phyloP scores from a whole-genome alignment of 108 stramenopile species.

The Seminavis robusta region DNA sequence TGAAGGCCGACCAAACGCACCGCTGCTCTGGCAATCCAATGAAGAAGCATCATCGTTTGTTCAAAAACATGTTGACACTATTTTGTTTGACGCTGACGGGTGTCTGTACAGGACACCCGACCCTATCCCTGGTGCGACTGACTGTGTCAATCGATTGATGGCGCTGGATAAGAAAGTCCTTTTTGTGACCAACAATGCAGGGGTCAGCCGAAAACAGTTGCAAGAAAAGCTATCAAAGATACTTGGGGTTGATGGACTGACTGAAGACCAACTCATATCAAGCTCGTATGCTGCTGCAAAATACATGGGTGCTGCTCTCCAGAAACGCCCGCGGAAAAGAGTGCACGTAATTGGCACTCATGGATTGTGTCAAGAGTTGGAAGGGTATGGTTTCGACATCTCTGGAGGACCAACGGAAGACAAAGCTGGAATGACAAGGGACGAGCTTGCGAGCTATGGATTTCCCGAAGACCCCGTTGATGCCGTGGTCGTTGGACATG shows the following conservation, averaged over 20 bases:
- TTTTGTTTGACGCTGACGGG: constrained; percentile 88
- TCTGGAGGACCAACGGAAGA: constrained; percentile 8
- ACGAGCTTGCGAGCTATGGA: constrained; percentile 53
- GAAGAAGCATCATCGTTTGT: constrained; percentile 27
- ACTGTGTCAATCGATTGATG: constrained; percentile 44
- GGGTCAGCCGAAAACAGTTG: constrained; percentile 55
- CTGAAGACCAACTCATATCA: constrained; percentile 70
- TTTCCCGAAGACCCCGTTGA: constrained; percentile 56
- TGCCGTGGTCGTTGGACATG: constrained; percentile 79
- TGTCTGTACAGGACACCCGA: constrained; percentile 74
- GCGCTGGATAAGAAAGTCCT: constrained; percentile 55
- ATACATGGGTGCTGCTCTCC: no score
- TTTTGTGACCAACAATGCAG: constrained; percentile 86
- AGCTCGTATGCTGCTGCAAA: constrained; percentile 62
- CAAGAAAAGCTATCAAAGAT: constrained; percentile 54
- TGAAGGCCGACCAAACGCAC: constrained; percentile 14
- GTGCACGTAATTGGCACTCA: constrained; percentile 78
- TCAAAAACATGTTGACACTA: constrained; percentile 43
- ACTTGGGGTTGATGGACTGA: constrained; percentile 28
- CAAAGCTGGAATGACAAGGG: constrained; percentile 49
- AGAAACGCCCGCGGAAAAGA: constrained; percentile 17
- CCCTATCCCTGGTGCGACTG: constrained; percentile 53
- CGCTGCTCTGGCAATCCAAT: constrained; percentile 26
- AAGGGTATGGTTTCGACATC: constrained; percentile 35
- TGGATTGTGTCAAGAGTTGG: constrained; percentile 70